Evolutionary conservation across 139 green algal genomes (phyloP).

Genomic region (Chlamydomonas applanata): DNA sequence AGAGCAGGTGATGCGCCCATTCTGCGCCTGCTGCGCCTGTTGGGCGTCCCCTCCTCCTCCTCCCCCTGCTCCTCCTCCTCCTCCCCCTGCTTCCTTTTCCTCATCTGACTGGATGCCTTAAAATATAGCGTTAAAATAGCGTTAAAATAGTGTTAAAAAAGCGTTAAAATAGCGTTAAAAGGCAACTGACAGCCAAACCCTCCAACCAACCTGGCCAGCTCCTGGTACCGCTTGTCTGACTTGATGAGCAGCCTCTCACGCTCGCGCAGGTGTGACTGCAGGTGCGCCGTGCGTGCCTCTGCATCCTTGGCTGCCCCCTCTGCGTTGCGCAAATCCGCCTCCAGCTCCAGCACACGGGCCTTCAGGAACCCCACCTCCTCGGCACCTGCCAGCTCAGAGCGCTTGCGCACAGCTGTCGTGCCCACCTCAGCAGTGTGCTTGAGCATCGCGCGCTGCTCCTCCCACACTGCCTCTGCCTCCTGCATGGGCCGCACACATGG

Average conservation of each 20-base stretch:
- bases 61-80: no score
- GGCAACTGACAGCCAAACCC: not conserved
- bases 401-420: not conserved
- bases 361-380: not conserved
- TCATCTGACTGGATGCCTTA: no score
- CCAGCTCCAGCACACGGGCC: not conserved
- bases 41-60: not conserved
- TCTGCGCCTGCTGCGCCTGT: no score
- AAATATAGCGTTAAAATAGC: no score
- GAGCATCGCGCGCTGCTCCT: slow-evolving; percentile 1
- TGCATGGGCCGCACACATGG: not conserved
- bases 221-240: slow-evolving; percentile 13
- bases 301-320: not conserved
- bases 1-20: no score
- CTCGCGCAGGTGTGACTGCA: slow-evolving; percentile 5
- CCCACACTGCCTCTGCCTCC: slow-evolving; percentile 3
- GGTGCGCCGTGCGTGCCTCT: not conserved
- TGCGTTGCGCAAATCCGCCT: slow-evolving; percentile 2
- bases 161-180: no score
- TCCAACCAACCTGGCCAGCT: slow-evolving; percentile 2
- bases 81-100: no score
- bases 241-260: slow-evolving; percentile 9
- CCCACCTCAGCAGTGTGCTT: not conserved
- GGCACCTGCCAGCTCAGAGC: not conserved
- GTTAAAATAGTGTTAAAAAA: not conserved